Evolutionary conservation across 805 yeast species (phyloP).

Genomic region (Hanseniaspora singularis): DNA sequence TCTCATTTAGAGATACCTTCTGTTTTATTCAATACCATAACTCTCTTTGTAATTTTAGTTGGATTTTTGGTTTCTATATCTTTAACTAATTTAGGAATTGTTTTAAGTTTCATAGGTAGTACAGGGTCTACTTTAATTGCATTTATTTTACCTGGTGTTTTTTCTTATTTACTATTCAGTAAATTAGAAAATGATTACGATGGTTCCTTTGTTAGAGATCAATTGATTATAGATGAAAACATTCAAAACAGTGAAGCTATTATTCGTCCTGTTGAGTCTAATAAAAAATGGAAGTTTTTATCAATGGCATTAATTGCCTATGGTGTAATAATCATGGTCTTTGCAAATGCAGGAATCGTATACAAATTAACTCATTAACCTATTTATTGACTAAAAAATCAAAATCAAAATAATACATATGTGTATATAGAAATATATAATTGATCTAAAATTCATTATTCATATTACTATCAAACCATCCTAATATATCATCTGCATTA

Average conservation of each 20-base stretch:
- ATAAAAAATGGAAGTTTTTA: constrained; percentile 2
- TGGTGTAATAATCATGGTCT: constrained; percentile 2
- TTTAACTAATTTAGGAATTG: constrained; percentile 53
- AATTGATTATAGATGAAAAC: not conserved
- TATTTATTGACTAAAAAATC: not conserved
- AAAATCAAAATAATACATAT: not conserved
- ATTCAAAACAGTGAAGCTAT: not conserved
- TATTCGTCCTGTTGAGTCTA: not conserved
- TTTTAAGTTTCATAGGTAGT: constrained; percentile 65
- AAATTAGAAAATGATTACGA: constrained; percentile 33
- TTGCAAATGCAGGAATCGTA: constrained; percentile 10
- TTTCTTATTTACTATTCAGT: constrained; percentile 37
- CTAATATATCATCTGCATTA: constrained; percentile 64
- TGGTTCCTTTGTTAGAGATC: not conserved
- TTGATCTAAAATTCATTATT: constrained; percentile 49
- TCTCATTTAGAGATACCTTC: constrained; percentile 9
- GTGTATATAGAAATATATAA: too few species aligned
- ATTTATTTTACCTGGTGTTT: constrained; percentile 65
- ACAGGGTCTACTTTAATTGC: constrained; percentile 75
- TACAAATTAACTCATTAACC: constrained; percentile 9
- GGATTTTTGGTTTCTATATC: constrained; percentile 49
- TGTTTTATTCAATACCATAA: constrained; percentile 34
- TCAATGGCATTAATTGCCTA: not conserved
- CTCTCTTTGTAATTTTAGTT: constrained; percentile 35
- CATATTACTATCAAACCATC: constrained; percentile 84